Conservation (phyloP, 257 asterid genomes). For the Anisodus tanguticus region DNA sequence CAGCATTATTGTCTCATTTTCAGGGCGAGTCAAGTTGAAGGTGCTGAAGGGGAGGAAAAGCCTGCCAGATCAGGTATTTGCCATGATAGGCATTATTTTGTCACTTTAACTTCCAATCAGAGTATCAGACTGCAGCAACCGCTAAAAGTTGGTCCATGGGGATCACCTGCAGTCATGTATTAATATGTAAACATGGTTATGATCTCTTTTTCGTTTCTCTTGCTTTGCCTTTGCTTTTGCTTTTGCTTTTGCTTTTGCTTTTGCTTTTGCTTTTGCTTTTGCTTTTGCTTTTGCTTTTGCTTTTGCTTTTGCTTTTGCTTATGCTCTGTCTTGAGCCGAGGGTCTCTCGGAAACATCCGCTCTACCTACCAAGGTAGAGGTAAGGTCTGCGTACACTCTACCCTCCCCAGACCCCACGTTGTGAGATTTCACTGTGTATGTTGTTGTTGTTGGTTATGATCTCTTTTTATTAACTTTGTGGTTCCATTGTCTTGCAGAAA, state of each 20-base stretch:
- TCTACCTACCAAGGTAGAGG: no score
- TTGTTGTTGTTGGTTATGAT: not conserved
- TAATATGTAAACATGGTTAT: conserved; percentile 19
- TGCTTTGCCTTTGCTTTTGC: no score
- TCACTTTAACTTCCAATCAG: conserved; percentile 5
- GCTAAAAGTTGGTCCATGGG: not conserved
- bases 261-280: no score
- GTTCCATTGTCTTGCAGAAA: conserved; percentile 44
- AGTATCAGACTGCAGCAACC: not conserved
- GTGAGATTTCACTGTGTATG: no score
- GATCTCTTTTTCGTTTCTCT: not conserved
- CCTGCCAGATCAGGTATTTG: conserved; percentile 28
- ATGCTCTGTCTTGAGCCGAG: no score
- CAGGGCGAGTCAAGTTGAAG: conserved; percentile 20
- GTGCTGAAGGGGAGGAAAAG: conserved; percentile 27
- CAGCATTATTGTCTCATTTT: not conserved
- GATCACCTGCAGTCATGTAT: conserved; percentile 21
- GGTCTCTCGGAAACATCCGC: no score
- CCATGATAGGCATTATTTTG: not conserved
- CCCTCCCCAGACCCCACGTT: no score
- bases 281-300: no score
- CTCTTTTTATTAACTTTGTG: conserved; percentile 21
- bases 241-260: no score
- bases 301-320: no score
- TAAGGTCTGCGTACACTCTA: no score